These are phyloP conservation scores for Parathielavia hyrcaniae DNA, from an alignment of 495 filamentous ascomycete genomes.

Conservation along the genomic window DNA sequence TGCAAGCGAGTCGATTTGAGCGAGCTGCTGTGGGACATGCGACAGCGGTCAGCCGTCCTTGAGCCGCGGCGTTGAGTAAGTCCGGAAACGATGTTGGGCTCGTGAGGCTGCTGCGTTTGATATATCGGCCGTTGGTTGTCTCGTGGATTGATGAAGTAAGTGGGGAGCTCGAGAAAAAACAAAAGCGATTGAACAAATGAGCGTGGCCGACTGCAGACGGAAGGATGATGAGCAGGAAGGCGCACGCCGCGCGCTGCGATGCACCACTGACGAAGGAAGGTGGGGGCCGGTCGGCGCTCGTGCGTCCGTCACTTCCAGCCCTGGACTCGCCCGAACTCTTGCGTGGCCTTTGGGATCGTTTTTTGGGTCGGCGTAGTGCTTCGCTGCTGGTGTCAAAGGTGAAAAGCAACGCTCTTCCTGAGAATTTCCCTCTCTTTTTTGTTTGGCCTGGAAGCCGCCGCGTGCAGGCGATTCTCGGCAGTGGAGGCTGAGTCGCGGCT, in stretches of 20 bases:
- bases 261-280: conserved; percentile 21
- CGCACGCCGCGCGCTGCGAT: conserved; percentile 23
- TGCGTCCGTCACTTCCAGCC: conserved; percentile 22
- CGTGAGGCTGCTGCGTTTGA: too few relatives aligned
- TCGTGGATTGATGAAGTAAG: too few relatives aligned
- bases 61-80: not conserved
- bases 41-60: not conserved
- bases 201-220: conserved; percentile 34
- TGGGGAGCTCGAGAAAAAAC: too few relatives aligned
- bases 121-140: too few relatives aligned
- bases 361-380: conserved; percentile 6
- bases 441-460: not conserved
- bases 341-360: conserved; percentile 2
- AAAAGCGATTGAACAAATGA: conserved; percentile 13
- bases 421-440: not conserved
- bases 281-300: conserved; percentile 23
- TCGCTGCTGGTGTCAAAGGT: not conserved
- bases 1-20: conserved; percentile 8
- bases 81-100: not conserved
- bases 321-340: conserved; percentile 13
- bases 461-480: not conserved
- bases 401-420: not conserved
- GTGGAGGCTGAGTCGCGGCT: conserved; percentile 11
- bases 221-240: conserved; percentile 2
- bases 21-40: conserved; percentile 15